These are phyloP conservation scores for Candida taoyuanica DNA, from an alignment of 805 yeast species.

Conservation along the genomic window DNA sequence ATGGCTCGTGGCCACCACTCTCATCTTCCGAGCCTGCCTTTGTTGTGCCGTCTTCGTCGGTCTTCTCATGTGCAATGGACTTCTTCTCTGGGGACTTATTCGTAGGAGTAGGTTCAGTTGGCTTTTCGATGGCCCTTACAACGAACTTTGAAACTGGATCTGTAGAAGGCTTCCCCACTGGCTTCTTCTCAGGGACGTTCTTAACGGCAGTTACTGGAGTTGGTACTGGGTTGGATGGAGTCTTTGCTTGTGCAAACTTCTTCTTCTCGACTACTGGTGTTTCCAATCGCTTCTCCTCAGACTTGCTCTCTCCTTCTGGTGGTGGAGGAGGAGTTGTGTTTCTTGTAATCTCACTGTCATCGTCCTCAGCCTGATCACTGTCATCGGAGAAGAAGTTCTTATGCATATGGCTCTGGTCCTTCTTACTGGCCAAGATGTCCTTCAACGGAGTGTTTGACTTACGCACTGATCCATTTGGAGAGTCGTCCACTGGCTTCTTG, in stretches of 20 bases:
- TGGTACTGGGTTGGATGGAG: not conserved
- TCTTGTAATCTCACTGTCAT: not conserved
- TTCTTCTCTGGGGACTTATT: not conserved
- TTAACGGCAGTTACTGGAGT: not conserved
- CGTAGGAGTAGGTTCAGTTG: too few relatives aligned
- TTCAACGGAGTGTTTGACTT: slow-evolving; percentile 4
- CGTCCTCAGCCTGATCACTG: slow-evolving; percentile 1
- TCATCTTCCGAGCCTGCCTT: not conserved
- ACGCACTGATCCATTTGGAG: slow-evolving; percentile 1
- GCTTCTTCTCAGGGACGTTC: slow-evolving; percentile 1
- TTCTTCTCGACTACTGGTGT: not conserved
- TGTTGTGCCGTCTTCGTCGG: too few relatives aligned
- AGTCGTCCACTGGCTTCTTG: slow-evolving; percentile 13
- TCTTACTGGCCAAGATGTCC: slow-evolving; percentile 3
- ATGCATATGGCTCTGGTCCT: slow-evolving; percentile 1
- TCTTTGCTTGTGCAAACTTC: not conserved
- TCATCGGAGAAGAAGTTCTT: slow-evolving; percentile 15
- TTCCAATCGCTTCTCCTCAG: not conserved
- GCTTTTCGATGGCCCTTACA: too few relatives aligned
- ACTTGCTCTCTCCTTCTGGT: too few relatives aligned
- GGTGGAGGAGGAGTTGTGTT: not conserved
- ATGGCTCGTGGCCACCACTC: slow-evolving; percentile 3
- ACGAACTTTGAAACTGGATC: too few relatives aligned
- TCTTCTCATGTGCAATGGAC: not conserved
- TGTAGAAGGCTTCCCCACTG: not conserved